A percentile compares a stretch with the other conserved stretches of the same genome.
Evolutionary conservation across 192 early-diverging fungal species (phyloP).

Genomic region (Gamsiella multidivaricata): DNA sequence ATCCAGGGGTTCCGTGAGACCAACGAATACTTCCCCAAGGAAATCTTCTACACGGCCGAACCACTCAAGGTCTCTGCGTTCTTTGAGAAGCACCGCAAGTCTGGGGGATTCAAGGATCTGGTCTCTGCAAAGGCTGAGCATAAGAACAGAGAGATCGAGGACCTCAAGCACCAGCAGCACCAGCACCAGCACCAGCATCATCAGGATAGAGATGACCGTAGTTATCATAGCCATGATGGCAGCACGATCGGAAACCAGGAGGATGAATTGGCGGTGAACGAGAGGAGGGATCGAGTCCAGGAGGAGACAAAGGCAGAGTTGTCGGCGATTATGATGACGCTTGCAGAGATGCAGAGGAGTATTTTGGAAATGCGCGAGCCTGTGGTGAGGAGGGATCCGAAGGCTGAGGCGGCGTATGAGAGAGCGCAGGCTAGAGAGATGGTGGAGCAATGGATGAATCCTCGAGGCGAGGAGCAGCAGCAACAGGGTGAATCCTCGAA

Average conservation of each 20-base stretch:
- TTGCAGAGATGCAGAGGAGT: constrained; percentile 2
- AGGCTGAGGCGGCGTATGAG: constrained; percentile 5
- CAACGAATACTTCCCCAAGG: constrained; percentile 15
- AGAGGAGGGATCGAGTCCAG: not conserved
- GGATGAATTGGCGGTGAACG: not conserved
- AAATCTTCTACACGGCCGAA: constrained; percentile 21
- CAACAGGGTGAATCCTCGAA: too few relatives aligned
- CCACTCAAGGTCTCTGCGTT: constrained; percentile 12
- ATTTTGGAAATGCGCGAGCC: constrained; percentile 9
- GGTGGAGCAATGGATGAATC: constrained; percentile 7
- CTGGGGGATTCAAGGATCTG: not conserved
- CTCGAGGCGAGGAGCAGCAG: not conserved
- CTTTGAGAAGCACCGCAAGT: not conserved
- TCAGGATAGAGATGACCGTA: not conserved
- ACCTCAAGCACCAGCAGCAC: not conserved
- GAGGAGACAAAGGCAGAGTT: not conserved
- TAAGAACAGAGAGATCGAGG: not conserved
- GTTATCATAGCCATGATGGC: not conserved
- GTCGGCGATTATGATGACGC: not conserved
- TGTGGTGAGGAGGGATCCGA: constrained; percentile 1
- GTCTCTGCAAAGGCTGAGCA: not conserved
- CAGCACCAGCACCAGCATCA: not conserved
- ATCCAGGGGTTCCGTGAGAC: constrained; percentile 19
- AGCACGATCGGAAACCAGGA: not conserved
- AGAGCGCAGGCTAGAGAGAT: not conserved